These are phyloP conservation scores for Noccaea caerulescens DNA, from an alignment of 345 rosid species.

Conservation along the genomic window DNA sequence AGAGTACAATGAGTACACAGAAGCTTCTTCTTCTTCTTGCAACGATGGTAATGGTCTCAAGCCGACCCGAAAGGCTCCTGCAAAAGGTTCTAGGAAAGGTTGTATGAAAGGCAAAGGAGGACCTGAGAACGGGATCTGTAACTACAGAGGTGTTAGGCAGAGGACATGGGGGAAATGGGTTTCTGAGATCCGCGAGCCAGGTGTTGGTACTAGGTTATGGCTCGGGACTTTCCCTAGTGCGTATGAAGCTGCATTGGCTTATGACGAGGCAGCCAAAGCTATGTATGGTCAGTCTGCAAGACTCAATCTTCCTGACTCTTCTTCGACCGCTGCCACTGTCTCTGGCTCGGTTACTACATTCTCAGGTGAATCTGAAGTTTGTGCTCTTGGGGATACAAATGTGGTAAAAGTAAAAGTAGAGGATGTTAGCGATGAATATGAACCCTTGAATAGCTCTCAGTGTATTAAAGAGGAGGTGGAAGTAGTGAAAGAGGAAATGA, in stretches of 20 bases:
- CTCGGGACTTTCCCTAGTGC: conserved; percentile 81
- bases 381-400: conserved; percentile 40
- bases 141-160: conserved; percentile 84
- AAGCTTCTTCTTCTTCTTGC: conserved; percentile 29
- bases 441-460: not conserved
- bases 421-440: conserved; percentile 37
- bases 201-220: conserved; percentile 69
- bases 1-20: conserved; percentile 49
- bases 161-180: conserved; percentile 97
- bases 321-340: conserved; percentile 33
- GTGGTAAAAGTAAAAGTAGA: conserved; percentile 33
- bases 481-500: conserved; percentile 23
- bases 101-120: conserved; percentile 99
- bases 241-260: conserved; percentile 76
- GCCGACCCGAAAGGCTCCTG: conserved; percentile 52
- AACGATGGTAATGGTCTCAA: conserved; percentile 11
- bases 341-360: conserved; percentile 45
- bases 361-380: conserved; percentile 51
- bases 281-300: conserved; percentile 70
- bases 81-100: conserved; percentile 78
- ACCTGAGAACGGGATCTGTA: conserved; percentile 62
- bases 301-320: conserved; percentile 58
- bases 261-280: conserved; percentile 76
- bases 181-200: conserved; percentile 87
- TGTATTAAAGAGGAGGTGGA: conserved; percentile 24